Evolutionary conservation across 352 stramenopile genomes (phyloP), one percentile per base, ranked within the genome.

Genomic region (Sclerospora graminicola): DNA sequence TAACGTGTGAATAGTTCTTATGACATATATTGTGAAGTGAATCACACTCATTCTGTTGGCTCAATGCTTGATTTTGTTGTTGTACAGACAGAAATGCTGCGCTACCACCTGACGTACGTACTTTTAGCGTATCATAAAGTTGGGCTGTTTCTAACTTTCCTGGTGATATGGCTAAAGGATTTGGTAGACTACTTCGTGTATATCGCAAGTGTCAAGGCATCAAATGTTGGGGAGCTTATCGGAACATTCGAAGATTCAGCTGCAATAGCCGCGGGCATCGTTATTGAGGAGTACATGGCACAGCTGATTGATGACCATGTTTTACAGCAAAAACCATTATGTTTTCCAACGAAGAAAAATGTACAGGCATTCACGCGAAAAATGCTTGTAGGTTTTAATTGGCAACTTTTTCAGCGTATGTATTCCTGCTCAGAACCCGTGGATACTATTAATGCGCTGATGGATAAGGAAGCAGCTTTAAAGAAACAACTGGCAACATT

Each of bases 171-270:
- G 21, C 5, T 42, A 37, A 34, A 89, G 67, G 66, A 72, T 13
- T 32, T 90, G 11, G 63, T 93, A 0, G 78, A 93, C 13, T 93
- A 72, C 43, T 28, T 89, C 13, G 63, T 90, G 2, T 70, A 84
- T 32, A 53, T 69, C 23, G 52, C 68, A 11, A 89, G 78, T 45
- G 39, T 87, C 18, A 88, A 93, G 54, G 42, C 58, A 8, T 57
- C 58, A 4, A 60, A 72, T 2, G 47, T 84, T 24, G 61, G 66
- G 1, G 81, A 90, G 45, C 64, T 93, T 21, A 55, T 89, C n/a
- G 81, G 81, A 3, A 76, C 62, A n/a, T 66, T 93, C 31, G 78
- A 93, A 26, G 62, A 88, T 37, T 81, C 78, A 6, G 78, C 81
- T 14, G 78, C 81, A 5, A 46, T 87, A 23, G 76, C 76, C 0